Evolutionary conservation across 495 filamentous ascomycete genomes (phyloP).

Genomic region (Tricharina praecox): DNA sequence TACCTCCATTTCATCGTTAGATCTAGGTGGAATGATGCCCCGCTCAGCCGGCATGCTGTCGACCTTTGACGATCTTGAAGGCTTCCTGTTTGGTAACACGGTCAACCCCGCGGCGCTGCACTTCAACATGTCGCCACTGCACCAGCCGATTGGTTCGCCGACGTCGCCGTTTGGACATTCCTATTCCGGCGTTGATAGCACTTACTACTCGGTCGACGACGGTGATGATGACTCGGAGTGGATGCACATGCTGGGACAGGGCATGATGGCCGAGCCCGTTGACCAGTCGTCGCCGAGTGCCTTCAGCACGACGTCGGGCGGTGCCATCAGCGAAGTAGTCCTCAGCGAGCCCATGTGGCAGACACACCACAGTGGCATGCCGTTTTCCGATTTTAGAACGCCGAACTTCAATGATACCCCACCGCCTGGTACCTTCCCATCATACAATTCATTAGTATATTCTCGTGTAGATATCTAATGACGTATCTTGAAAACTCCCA

Average conservation of each 20-base stretch:
- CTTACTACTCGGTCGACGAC: conserved; percentile 35
- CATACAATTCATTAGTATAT: conserved; percentile 19
- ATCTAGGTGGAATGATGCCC: conserved; percentile 27
- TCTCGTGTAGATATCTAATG: conserved; percentile 12
- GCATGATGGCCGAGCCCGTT: conserved; percentile 47
- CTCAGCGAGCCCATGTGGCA: conserved; percentile 40
- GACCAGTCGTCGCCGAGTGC: conserved; percentile 90
- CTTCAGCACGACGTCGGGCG: conserved; percentile 82
- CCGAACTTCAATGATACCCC: conserved; percentile 41
- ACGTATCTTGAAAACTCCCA: conserved; percentile 16
- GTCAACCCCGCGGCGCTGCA: conserved; percentile 95
- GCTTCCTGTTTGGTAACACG: conserved; percentile 56
- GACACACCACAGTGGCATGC: conserved; percentile 1
- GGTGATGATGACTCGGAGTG: conserved; percentile 75
- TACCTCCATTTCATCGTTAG: conserved; percentile 26
- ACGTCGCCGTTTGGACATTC: conserved; percentile 56
- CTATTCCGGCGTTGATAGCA: conserved; percentile 36
- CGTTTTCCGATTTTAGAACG: conserved; percentile 22
- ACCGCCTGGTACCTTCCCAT: conserved; percentile 41
- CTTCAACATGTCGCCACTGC: conserved; percentile 62
- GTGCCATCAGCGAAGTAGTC: conserved; percentile 83
- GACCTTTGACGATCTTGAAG: conserved; percentile 64
- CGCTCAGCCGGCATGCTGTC: conserved; percentile 28
- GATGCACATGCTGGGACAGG: conserved; percentile 65
- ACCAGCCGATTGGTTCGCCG: conserved; percentile 41